Evolutionary conservation across 495 filamentous ascomycete species (phyloP), one percentile per base, ranked within the genome.

Genomic region (Hypomontagnella submonticulosa): DNA sequence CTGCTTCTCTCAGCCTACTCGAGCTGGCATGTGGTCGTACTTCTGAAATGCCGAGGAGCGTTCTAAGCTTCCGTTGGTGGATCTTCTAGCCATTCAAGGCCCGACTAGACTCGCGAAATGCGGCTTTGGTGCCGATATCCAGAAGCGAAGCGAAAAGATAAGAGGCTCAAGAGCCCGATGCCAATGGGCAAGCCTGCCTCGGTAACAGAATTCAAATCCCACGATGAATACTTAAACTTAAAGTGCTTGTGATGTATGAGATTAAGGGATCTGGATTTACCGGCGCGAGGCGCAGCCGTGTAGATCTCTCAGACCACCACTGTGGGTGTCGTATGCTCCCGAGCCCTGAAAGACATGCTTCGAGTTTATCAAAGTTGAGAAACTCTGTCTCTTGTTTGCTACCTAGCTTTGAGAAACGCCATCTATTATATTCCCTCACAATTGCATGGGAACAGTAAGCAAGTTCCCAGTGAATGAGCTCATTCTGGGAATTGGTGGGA

Each of bases 381-480:
- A 55, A 34, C n/a, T 61, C 18, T 47, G 15, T 27, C 9, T 57
- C 13, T 18, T 58, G 9, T 40, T 34, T 33, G 40, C 32, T 15
- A 18, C 46, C 8, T 44, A 50, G 11, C 19, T 23, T 47, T 12
- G 34, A 34, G 16, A 20, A 27, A 8, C 37, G 19, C 13, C 9
- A 19, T 43, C 46, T 64, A 50, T 64, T 62, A 62, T 62, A 57
- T 19, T 48, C 15, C 30, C 8, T 57, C 36, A 27, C 18, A 34
- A 3, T 2, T 12, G 20, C 48, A n/a, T 33, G 36, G 23, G 20
- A 42, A 67, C 41, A 67, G 64, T 67, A 67, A 67, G 64, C 64
- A 62, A n/a, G 13, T 37, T 49, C 13, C 33, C 12, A 19, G 27
- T 58, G 30, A 56, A 48, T 58, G 41, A 49, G 58, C 52, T 56